Conservation (phyloP, 2,329 filamentous ascomycete species). For the Pestalotiopsis sp. region DNA sequence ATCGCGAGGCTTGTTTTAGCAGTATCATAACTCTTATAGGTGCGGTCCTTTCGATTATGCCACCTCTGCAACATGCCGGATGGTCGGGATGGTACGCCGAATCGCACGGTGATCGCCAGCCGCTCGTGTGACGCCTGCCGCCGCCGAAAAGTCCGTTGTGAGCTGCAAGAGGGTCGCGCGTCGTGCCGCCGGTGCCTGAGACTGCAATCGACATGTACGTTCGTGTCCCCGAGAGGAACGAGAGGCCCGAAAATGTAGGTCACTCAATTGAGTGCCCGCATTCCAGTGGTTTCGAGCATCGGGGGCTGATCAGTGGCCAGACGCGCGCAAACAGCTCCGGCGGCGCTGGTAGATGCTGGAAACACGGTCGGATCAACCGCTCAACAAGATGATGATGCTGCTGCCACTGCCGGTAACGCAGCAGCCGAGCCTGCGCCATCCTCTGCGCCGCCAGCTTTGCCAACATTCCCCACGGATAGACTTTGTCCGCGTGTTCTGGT, state of each 20-base stretch:
- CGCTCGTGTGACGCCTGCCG: slow-evolving; percentile 5
- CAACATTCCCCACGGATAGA: background rate
- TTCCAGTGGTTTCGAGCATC: background rate
- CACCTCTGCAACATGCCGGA: background rate
- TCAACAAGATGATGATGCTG: background rate
- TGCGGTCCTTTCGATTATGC: background rate
- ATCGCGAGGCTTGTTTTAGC: no score
- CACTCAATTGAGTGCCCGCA: background rate
- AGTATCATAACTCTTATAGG: no score
- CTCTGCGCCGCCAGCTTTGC: background rate
- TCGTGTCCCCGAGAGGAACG: background rate
- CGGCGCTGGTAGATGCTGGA: background rate
- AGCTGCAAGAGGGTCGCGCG: background rate
- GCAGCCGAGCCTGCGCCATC: background rate
- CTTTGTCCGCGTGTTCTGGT: background rate
- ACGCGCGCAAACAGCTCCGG: background rate
- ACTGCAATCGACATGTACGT: background rate
- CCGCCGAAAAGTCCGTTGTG: background rate
- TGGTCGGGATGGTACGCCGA: background rate
- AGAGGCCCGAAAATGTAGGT: background rate
- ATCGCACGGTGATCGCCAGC: background rate
- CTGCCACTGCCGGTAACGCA: background rate
- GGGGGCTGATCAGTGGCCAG: background rate
- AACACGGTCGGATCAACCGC: background rate
- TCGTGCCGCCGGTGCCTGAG: background rate